Conservation (phyloP, 2,329 filamentous ascomycete species). For the Mycosphaerelloides madeirae region DNA sequence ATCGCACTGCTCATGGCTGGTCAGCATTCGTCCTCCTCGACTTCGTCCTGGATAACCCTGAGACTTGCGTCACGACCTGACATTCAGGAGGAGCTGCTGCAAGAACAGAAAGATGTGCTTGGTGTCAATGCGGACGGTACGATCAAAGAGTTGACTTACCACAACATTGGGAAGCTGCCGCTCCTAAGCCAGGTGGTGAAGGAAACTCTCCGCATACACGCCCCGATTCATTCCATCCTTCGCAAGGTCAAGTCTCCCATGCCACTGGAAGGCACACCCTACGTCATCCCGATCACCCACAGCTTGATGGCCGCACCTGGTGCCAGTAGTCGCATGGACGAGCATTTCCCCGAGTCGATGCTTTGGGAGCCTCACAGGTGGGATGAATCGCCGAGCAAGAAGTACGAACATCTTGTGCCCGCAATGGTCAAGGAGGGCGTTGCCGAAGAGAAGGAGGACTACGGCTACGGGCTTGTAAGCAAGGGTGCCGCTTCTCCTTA, state of each 20-base stretch:
- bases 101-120: constrained; percentile 71
- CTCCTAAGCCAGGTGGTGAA: constrained; percentile 82
- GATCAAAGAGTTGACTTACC: constrained; percentile 69
- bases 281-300: constrained; percentile 74
- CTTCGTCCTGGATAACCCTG: constrained; percentile 78
- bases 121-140: constrained; percentile 54
- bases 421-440: constrained; percentile 27
- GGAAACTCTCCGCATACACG: constrained; percentile 85
- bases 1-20: constrained; percentile 89
- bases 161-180: constrained; percentile 71
- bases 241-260: constrained; percentile 87
- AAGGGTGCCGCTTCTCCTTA: constrained; percentile 89
- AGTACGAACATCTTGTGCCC: constrained; percentile 28
- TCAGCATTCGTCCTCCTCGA: constrained; percentile 83
- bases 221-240: constrained; percentile 92
- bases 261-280: constrained; percentile 75
- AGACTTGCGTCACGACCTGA: constrained; percentile 72
- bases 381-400: constrained; percentile 58
- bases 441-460: constrained; percentile 69
- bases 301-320: constrained; percentile 80
- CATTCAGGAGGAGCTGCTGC: constrained; percentile 73
- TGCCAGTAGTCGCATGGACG: constrained; percentile 65
- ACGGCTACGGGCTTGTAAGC: constrained; percentile 87
- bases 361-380: constrained; percentile 90
- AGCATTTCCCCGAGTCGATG: constrained; percentile 76